phyloP scores from a whole-genome alignment of 805 yeast genomes.

The Ogataea nonfermentans region DNA sequence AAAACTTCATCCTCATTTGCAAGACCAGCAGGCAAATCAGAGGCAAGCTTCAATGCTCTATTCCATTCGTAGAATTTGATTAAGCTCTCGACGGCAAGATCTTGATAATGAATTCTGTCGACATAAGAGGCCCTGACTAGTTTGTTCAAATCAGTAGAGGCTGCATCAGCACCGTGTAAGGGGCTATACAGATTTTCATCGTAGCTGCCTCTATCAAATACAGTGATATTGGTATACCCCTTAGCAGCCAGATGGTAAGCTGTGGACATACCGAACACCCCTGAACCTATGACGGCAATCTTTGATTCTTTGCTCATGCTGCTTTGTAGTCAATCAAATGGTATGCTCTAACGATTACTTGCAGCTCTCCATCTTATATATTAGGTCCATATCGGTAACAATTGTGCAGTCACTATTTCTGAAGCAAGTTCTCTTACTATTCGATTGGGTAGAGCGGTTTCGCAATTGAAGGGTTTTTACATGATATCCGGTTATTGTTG shows the following conservation, averaged over 20 bases:
- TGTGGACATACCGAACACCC: slow-evolving; percentile 49
- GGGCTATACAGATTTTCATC: slow-evolving; percentile 16
- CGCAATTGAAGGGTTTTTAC: no score
- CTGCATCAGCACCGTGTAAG: slow-evolving; percentile 22
- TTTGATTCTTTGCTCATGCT: slow-evolving; percentile 4
- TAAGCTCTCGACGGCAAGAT: slow-evolving; percentile 19
- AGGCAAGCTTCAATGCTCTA: slow-evolving; percentile 21
- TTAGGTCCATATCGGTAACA: no score
- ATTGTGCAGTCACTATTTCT: no score
- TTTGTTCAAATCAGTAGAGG: slow-evolving; percentile 26
- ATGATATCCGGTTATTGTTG: no score
- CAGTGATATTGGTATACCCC: slow-evolving; percentile 20
- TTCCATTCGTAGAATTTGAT: slow-evolving; percentile 11
- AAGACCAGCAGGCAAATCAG: slow-evolving; percentile 15
- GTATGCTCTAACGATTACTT: no score
- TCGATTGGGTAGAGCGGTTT: no score
- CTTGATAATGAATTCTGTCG: slow-evolving; percentile 16
- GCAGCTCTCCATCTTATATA: no score
- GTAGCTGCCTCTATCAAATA: slow-evolving; percentile 20
- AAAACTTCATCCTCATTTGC: slow-evolving; percentile 17
- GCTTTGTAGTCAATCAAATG: no score
- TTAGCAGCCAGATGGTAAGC: slow-evolving; percentile 28
- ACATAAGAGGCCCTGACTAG: slow-evolving; percentile 23
- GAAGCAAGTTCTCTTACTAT: no score
- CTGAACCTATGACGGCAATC: slow-evolving; percentile 44